Percentiles rank a stretch among this genome's conserved stretches.
Conservation (phyloP, 2,329 filamentous ascomycete genomes). For the Phymatotrichopsis omnivora region DNA sequence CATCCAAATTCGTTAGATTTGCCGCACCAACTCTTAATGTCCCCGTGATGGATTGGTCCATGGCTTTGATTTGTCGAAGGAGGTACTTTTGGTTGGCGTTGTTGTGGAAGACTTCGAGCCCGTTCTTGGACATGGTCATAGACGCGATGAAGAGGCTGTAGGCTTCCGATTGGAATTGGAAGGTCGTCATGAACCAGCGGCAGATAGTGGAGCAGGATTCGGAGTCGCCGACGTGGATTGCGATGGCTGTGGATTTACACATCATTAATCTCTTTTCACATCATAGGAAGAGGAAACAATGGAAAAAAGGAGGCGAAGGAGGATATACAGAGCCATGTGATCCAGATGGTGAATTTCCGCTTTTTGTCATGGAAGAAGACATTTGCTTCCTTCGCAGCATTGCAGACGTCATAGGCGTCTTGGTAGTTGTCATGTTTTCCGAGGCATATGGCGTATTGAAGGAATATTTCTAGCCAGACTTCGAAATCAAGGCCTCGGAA, state of each 20-base stretch:
- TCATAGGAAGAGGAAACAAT: constrained; percentile 31
- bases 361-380: constrained; percentile 65
- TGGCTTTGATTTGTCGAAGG: constrained; percentile 78
- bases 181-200: constrained; percentile 75
- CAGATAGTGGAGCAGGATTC: constrained; percentile 64
- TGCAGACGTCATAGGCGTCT: constrained; percentile 69
- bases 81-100: constrained; percentile 65
- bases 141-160: constrained; percentile 46
- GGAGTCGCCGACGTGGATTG: constrained; percentile 65
- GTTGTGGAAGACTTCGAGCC: constrained; percentile 30
- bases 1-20: constrained; percentile 31
- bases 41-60: constrained; percentile 59
- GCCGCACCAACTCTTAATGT: constrained; percentile 37
- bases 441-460: constrained; percentile 72
- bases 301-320: constrained; percentile 21
- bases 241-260: no score
- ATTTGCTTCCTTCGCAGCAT: constrained; percentile 67
- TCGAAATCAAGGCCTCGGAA: constrained; percentile 70
- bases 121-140: constrained; percentile 28
- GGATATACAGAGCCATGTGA: constrained; percentile 59
- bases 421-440: constrained; percentile 56
- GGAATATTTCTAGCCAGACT: constrained; percentile 80
- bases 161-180: constrained; percentile 67
- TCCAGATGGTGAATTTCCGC: constrained; percentile 60
- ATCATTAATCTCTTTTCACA: constrained; percentile 26